Evolutionary conservation across 306 rosid genomes (phyloP), one percentile per base, ranked within the genome.

Genomic region (Citrullus colocynthis): DNA sequence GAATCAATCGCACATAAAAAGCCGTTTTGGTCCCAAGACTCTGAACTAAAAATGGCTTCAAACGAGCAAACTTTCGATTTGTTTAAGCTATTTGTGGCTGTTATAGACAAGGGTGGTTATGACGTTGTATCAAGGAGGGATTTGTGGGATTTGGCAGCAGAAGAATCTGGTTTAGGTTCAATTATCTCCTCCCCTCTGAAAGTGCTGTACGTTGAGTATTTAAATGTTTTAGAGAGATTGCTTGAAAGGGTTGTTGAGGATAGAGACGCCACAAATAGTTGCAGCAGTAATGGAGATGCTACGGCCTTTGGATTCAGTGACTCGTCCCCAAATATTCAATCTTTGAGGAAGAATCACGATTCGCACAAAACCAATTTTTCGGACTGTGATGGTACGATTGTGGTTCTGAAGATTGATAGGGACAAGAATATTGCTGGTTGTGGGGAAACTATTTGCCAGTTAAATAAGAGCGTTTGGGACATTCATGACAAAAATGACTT

Each of bases 61-160:
- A 71, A 75, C 63, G 91, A 90, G 79, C 84, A 82, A 52, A 32
- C 80, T 2, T 85, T 88, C 63, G 90, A 89, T 83, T 89, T 92
- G 89, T 85, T 87, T 76, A 87, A 87, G 88, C 90, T 95, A 9
- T 92, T 88, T 74, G 69, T 83, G 88, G 88, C 81, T 77, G 97
- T 92, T 78, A 88, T 89, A 80, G 85, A 82, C 69, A 87, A 88
- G 59, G 98, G 98, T 79, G 98, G 98, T 36, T 91, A 81, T 78
- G 85, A 84, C 7, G 85, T 34, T 30, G 81, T 89, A 34, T 83
- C 86, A 6, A 42, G 82, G 34, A 65, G 51, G 1, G 80, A 80
- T 63, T 66, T 86, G 48, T 94, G 98, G 98, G 88, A 83, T 84
- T 76, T 41, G 48, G 93, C 89, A 66, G 91, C 91, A 10, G 79